A percentile compares a stretch with the other conserved stretches of the same genome.
phyloP scores from a whole-genome alignment of 257 asterid species.

The Forsythia viridissima region DNA sequence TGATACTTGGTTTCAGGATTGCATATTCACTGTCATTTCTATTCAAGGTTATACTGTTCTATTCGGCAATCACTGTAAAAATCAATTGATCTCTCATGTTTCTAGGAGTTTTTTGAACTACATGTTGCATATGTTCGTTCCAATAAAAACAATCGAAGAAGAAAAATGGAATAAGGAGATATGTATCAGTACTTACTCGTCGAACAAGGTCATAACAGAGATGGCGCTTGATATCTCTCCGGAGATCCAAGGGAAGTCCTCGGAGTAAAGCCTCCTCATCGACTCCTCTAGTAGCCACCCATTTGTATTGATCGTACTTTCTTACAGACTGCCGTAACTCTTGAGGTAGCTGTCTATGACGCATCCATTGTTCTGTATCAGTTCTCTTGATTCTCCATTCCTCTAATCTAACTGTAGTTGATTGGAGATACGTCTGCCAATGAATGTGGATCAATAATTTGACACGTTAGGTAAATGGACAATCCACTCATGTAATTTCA shows the following conservation, averaged over 20 bases:
- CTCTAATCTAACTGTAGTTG: slow-evolving; percentile 86
- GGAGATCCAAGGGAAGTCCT: slow-evolving; percentile 93
- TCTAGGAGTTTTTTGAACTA: too few relatives aligned
- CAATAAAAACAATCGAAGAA: background rate
- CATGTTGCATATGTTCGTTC: too few relatives aligned
- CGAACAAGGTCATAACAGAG: slow-evolving; percentile 93
- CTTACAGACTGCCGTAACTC: slow-evolving; percentile 82
- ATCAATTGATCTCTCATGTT: too few relatives aligned
- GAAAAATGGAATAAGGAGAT: background rate
- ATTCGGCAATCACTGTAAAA: too few relatives aligned
- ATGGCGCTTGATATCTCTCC: slow-evolving; percentile 94
- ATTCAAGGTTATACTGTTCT: too few relatives aligned
- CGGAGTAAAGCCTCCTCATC: slow-evolving; percentile 76
- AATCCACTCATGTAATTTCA: background rate
- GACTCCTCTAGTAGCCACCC: slow-evolving; percentile 95
- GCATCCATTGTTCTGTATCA: slow-evolving; percentile 99
- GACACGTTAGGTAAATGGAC: background rate
- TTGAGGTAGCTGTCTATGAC: slow-evolving; percentile 88
- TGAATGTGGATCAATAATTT: background rate
- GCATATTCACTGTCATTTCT: too few relatives aligned
- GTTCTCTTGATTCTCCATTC: slow-evolving; percentile 93
- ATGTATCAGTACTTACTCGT: slow-evolving; percentile 50
- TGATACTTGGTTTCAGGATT: too few relatives aligned
- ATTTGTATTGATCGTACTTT: slow-evolving; percentile 88
- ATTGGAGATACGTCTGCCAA: slow-evolving; percentile 89